These are phyloP conservation scores for Anacardium occidentale DNA, from an alignment of 345 rosid species.

Conservation along the genomic window DNA sequence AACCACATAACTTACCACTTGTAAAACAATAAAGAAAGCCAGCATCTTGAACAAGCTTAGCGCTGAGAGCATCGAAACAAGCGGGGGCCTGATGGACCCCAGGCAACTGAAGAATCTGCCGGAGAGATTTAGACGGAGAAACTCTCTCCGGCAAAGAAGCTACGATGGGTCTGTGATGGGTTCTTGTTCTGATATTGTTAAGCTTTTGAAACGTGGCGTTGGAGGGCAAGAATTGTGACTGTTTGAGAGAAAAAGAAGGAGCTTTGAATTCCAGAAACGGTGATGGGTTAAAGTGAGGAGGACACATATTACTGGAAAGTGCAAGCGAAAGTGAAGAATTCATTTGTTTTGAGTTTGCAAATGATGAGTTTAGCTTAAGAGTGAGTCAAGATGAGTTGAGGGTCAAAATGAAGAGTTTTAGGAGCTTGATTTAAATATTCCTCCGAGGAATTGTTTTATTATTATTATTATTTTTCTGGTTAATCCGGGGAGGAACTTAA, in stretches of 20 bases:
- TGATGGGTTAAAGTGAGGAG: background rate
- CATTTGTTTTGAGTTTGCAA: background rate
- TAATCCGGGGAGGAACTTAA: too few relatives aligned
- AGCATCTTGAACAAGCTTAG: conserved; percentile 74
- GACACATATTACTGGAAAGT: background rate
- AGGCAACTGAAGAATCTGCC: conserved; percentile 58
- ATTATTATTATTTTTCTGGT: too few relatives aligned
- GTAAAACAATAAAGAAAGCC: conserved; percentile 77
- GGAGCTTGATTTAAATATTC: background rate
- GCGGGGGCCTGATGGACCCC: conserved; percentile 92
- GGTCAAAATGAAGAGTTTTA: background rate
- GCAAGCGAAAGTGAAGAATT: background rate
- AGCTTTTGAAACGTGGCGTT: conserved; percentile 4
- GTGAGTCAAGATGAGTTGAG: background rate
- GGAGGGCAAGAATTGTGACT: background rate
- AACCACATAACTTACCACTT: conserved; percentile 42
- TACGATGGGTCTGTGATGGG: conserved; percentile 1
- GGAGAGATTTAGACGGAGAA: conserved; percentile 41
- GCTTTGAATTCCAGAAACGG: background rate
- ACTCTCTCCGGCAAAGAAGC: conserved; percentile 19
- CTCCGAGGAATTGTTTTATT: background rate
- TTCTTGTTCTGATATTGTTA: background rate
- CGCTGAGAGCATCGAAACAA: conserved; percentile 94
- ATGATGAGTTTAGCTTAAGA: background rate
- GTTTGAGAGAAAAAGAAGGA: background rate